Percentiles rank a stretch among this genome's conserved stretches.
phyloP scores from a whole-genome alignment of 2,329 filamentous ascomycete species.

The Botrytis paeoniae region DNA sequence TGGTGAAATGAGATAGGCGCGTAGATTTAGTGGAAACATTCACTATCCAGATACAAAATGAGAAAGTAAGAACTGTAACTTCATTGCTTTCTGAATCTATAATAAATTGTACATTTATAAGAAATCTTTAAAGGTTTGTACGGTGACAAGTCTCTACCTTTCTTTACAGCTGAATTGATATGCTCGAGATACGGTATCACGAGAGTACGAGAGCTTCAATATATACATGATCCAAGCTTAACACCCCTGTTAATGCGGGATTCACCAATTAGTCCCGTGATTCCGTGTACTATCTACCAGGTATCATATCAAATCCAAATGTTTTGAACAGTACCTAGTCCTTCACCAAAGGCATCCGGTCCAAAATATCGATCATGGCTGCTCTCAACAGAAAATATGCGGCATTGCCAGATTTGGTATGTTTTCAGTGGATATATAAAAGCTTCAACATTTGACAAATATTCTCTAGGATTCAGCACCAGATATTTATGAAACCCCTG shows the following conservation, averaged over 20 bases:
- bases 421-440: slow-evolving; percentile 17
- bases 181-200: not conserved
- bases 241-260: not conserved
- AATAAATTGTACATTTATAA: not conserved
- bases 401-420: slow-evolving; percentile 73
- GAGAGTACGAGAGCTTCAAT: not conserved
- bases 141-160: not conserved
- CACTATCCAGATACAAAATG: not conserved
- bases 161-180: not conserved
- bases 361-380: slow-evolving; percentile 52
- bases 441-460: slow-evolving; percentile 11
- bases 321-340: not conserved
- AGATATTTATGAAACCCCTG: slow-evolving; percentile 95
- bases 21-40: not conserved
- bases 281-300: not conserved
- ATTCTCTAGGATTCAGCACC: slow-evolving; percentile 73
- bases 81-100: not conserved
- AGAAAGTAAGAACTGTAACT: not conserved
- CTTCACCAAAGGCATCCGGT: not conserved
- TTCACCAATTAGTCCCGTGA: not conserved
- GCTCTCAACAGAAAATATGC: slow-evolving; percentile 75
- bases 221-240: not conserved
- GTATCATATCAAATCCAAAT: slow-evolving; percentile 1
- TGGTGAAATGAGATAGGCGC: not conserved
- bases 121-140: not conserved